phyloP scores from a whole-genome alignment of 2,329 filamentous ascomycete genomes.

The Epichloe coenophiala region DNA sequence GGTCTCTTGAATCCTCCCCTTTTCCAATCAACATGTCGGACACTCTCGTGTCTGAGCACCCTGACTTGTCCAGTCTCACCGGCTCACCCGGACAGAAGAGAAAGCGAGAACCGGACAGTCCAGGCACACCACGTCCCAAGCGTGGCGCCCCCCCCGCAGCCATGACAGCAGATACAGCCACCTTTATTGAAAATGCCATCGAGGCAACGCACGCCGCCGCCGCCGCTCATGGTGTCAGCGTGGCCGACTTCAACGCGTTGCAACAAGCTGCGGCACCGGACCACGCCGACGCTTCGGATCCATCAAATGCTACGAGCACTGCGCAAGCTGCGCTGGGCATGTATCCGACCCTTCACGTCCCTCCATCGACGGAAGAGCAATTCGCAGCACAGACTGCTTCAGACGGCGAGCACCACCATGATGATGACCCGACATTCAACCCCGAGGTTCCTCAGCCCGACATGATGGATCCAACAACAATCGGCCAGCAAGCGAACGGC shows the following conservation, averaged over 20 bases:
- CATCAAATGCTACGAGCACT: constrained; percentile 42
- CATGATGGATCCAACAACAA: constrained; percentile 11
- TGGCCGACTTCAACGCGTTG: constrained; percentile 42
- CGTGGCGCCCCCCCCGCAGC: constrained; percentile 31
- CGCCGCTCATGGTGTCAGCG: constrained; percentile 29
- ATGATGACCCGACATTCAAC: constrained; percentile 19
- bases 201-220: constrained; percentile 27
- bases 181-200: constrained; percentile 42
- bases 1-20: not conserved
- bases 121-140: constrained; percentile 36
- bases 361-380: constrained; percentile 43
- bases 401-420: constrained; percentile 17
- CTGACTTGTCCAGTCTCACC: constrained; percentile 29
- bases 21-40: constrained; percentile 30
- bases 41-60: constrained; percentile 30
- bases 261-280: constrained; percentile 37
- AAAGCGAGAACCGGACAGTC: constrained; percentile 39
- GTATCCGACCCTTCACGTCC: constrained; percentile 46
- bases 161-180: constrained; percentile 32
- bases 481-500: constrained; percentile 24
- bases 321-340: constrained; percentile 46
- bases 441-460: constrained; percentile 20
- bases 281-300: constrained; percentile 34
- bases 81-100: constrained; percentile 38
- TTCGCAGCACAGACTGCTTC: constrained; percentile 38